Percentiles rank a stretch among this genome's conserved stretches.
phyloP scores from a whole-genome alignment of 148 eudicot genomes.

The Rhododendron ovatum region DNA sequence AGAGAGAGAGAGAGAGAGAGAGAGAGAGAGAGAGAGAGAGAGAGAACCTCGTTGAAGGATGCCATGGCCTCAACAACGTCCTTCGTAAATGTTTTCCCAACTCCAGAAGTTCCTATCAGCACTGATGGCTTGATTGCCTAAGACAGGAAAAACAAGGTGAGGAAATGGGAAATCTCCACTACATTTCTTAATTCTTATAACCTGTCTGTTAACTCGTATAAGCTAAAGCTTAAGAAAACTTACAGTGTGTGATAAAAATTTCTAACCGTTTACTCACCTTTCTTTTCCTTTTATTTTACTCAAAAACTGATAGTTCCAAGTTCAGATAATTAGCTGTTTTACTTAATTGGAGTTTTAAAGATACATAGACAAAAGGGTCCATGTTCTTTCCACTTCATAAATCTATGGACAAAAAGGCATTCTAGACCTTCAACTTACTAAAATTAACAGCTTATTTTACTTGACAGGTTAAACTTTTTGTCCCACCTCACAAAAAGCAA shows the following conservation, averaged over 20 bases:
- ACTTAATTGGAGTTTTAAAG: background rate
- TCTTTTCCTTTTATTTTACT: background rate
- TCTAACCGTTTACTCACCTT: background rate
- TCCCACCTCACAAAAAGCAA: background rate
- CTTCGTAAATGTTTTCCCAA: constrained; percentile 74
- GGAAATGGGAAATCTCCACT: background rate
- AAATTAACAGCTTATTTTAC: background rate
- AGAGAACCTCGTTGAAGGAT: constrained; percentile 53
- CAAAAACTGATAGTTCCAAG: background rate
- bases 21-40: constrained; percentile 2
- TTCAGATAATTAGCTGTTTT: background rate
- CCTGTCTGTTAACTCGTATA: background rate
- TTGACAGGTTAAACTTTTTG: background rate
- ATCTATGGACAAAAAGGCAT: background rate
- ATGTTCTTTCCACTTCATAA: background rate
- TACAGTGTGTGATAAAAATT: background rate
- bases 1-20: constrained; percentile 4
- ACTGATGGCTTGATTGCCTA: constrained; percentile 83
- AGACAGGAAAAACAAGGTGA: background rate
- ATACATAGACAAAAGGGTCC: background rate
- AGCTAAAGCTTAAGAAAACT: background rate
- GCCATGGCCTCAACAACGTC: constrained; percentile 87
- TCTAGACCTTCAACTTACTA: background rate
- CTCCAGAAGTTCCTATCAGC: constrained; percentile 88
- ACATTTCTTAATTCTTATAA: background rate